Conservation (phyloP, 768 basidiomycete genomes). For the Amanita jacksonii region DNA sequence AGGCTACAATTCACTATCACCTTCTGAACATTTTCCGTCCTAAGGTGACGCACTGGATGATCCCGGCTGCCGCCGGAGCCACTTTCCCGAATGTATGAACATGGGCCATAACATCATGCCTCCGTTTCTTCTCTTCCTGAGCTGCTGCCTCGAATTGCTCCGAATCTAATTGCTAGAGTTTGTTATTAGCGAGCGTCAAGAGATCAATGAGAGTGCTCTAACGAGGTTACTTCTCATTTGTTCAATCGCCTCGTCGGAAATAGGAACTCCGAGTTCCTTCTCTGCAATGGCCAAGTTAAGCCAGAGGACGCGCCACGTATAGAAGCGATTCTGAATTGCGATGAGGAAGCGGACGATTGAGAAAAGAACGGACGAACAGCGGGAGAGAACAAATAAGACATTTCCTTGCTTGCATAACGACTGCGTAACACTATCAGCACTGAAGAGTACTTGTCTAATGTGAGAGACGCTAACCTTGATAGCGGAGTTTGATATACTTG, state of each 20-base stretch:
- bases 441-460: background rate
- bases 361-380: slow-evolving; percentile 43
- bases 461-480: slow-evolving; percentile 3
- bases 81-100: slow-evolving; percentile 95
- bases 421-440: slow-evolving; percentile 31
- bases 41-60: slow-evolving; percentile 67
- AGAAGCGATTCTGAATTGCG: slow-evolving; percentile 70
- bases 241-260: slow-evolving; percentile 82
- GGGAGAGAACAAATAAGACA: slow-evolving; percentile 95
- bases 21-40: no score
- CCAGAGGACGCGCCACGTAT: slow-evolving; percentile 94
- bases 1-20: slow-evolving; percentile 36
- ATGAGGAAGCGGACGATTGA: background rate
- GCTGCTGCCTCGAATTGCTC: slow-evolving; percentile 91
- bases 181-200: background rate
- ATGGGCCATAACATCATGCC: slow-evolving; percentile 99
- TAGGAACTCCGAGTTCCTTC: slow-evolving; percentile 87
- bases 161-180: slow-evolving; percentile 61
- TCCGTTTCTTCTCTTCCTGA: slow-evolving; percentile 89
- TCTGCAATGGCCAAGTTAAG: slow-evolving; percentile 94
- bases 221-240: slow-evolving; percentile 95
- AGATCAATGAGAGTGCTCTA: slow-evolving; percentile 15
- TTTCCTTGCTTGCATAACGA: slow-evolving; percentile 99
- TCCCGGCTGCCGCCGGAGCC: slow-evolving; percentile 90
- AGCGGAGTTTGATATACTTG: slow-evolving; percentile 9